Base-by-base conservation (phyloP, 192 early-diverging fungal genomes). In the Endogone sp. region DNA sequence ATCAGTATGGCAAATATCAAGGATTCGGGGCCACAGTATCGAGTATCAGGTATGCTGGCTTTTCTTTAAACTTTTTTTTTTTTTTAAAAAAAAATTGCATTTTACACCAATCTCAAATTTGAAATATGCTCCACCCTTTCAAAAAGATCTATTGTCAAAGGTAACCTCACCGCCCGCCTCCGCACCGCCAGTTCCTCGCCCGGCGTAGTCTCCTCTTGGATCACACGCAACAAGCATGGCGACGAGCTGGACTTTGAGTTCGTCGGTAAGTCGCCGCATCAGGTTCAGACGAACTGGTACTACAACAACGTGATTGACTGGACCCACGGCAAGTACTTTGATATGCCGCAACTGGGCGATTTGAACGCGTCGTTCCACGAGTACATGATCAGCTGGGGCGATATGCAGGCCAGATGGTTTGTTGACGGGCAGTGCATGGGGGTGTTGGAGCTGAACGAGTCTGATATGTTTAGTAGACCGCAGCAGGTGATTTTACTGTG, bases 181-280 rank as follows among this genome's bases (percentile, higher is more conserved):
- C 71, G 80, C 44, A 83, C 85, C 0, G 88, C 75, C 9, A 80
- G 77, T 9, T 67, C 57, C 0, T 72, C 78, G 20, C 79, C 72
- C 11, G 87, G 87, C 9, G 87, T 88, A 0, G 86, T 90, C 3
- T 84, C 85, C 10, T 84, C 87, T 6, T 71, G 88, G 54, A 86
- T 90, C 49, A 79, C 82, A 27, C 69, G 75, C 2, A 81, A 85
- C 66, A 72, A 72, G 10, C 26, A 72, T 4, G 84, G 84, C 55
- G 86, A 90, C 49, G 88, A 90, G 67, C 85, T 90, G n/a, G 86
- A 88, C 63, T 88, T 83, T 63, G 88, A 90, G 78, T 81, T 80
- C 63, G 86, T 90, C 22, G 88, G 88, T 9, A 59, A 65, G 10
- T 75, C 86, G 54, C 71, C 67, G 20, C 31, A 61, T 3, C 79